A percentile compares a stretch with the other conserved stretches of the same genome.
Evolutionary conservation across 1,284 basidiomycete species (phyloP).

Genomic region (Leucoagaricus sp.): DNA sequence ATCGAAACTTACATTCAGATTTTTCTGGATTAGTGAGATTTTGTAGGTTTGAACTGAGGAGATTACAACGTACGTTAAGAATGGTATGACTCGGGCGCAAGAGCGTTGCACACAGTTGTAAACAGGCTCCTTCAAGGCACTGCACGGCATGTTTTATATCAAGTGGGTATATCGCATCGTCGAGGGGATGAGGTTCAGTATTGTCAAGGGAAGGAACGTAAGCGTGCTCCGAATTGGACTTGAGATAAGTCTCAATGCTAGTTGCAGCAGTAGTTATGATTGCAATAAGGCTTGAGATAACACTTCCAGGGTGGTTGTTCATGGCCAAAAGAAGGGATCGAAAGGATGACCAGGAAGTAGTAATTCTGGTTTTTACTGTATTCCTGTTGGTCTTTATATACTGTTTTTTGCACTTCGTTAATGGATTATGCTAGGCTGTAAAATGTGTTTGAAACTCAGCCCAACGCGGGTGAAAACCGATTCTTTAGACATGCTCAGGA

Average conservation of each 20-base stretch:
- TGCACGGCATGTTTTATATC: slow-evolving; percentile 24
- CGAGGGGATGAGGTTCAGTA: slow-evolving; percentile 23
- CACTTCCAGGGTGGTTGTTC: too few relatives aligned
- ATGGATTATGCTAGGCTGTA: too few relatives aligned
- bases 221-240: slow-evolving; percentile 15
- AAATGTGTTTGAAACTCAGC: too few relatives aligned
- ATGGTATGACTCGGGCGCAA: not conserved
- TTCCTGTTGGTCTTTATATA: too few relatives aligned
- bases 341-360: too few relatives aligned
- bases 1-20: not conserved
- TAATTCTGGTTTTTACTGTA: too few relatives aligned
- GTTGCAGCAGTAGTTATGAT: slow-evolving; percentile 22
- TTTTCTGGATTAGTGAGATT: not conserved
- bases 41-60: not conserved
- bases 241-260: slow-evolving; percentile 19
- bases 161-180: slow-evolving; percentile 17
- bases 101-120: slow-evolving; percentile 1
- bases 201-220: slow-evolving; percentile 25
- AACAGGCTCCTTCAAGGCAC: slow-evolving; percentile 14
- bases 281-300: slow-evolving; percentile 18
- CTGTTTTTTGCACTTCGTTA: too few relatives aligned
- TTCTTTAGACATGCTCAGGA: too few relatives aligned
- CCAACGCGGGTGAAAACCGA: too few relatives aligned
- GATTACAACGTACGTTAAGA: not conserved
- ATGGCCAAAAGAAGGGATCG: too few relatives aligned